A percentile compares a stretch with the other conserved stretches of the same genome.
These are phyloP conservation scores for Colletotrichum sp. DNA, from an alignment of 2,329 filamentous ascomycete genomes.

Conservation along the genomic window DNA sequence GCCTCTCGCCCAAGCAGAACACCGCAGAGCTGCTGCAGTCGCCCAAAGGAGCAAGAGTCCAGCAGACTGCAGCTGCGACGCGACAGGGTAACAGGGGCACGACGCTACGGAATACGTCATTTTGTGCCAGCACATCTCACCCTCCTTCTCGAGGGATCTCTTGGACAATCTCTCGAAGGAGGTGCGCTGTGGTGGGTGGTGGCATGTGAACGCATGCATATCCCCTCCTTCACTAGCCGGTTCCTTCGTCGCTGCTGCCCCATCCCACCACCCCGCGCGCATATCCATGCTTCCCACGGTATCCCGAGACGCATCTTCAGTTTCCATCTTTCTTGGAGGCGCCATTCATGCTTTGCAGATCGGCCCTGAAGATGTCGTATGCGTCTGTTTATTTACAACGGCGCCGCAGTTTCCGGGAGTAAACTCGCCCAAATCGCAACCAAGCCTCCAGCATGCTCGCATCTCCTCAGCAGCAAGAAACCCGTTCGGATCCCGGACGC, in stretches of 20 bases:
- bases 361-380: neutral
- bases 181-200: neutral
- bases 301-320: neutral
- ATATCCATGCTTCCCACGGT: neutral
- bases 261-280: neutral
- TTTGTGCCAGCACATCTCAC: slow-evolving; percentile 16
- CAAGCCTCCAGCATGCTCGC: neutral
- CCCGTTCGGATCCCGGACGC: neutral
- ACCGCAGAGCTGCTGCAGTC: neutral
- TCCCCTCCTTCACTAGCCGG: neutral
- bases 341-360: neutral
- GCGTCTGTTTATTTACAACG: neutral
- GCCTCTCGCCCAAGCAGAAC: neutral
- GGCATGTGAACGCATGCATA: slow-evolving; percentile 1
- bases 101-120: slow-evolving; percentile 11
- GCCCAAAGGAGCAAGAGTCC: neutral
- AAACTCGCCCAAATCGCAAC: neutral
- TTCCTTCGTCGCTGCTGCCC: neutral
- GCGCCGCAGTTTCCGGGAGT: neutral
- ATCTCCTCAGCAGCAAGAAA: neutral
- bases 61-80: neutral
- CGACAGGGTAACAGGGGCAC: slow-evolving; percentile 2
- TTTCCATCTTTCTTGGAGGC: neutral
- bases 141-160: neutral
- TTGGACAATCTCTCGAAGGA: neutral